phyloP scores from a whole-genome alignment of 805 yeast species.

The Gaillardinia entomophila region DNA sequence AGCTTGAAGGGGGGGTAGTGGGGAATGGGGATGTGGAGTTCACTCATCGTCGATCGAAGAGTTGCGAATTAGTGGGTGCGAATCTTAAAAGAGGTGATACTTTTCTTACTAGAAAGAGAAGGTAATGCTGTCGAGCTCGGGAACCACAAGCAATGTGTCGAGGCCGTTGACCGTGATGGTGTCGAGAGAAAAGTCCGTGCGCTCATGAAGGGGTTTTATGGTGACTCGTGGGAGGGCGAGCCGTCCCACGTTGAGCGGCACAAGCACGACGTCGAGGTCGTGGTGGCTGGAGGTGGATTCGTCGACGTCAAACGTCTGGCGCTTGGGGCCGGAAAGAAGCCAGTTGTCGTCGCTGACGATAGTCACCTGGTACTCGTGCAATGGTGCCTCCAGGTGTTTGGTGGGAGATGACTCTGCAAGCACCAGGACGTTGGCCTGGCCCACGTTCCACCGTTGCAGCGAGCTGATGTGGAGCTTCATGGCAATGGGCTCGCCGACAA shows the following conservation, averaged over 20 bases:
- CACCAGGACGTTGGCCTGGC: conserved; percentile 6
- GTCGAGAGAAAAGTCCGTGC: conserved; percentile 43
- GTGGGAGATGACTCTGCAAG: conserved; percentile 21
- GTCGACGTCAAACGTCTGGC: conserved; percentile 42
- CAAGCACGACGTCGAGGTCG: conserved; percentile 40
- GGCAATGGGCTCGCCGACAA: conserved; percentile 61
- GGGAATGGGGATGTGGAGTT: conserved; percentile 49
- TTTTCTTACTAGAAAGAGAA: conserved; percentile 51
- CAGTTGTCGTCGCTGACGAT: conserved; percentile 62
- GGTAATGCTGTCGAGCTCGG: conserved; percentile 58
- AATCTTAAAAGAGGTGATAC: background rate
- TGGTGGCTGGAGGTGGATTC: conserved; percentile 5
- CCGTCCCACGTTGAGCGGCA: conserved; percentile 77
- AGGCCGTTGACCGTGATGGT: conserved; percentile 62
- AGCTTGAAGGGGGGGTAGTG: conserved; percentile 71
- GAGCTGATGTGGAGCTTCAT: conserved; percentile 40
- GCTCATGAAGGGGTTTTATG: conserved; percentile 20
- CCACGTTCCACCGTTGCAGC: conserved; percentile 41
- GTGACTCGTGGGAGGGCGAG: conserved; percentile 60
- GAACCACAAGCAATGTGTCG: conserved; percentile 66
- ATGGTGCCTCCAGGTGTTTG: background rate
- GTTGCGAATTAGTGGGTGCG: background rate
- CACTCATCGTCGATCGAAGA: conserved; percentile 2
- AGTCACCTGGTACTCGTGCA: conserved; percentile 38
- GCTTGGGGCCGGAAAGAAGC: conserved; percentile 71